These are phyloP conservation scores for Lactarius hengduanensis DNA, from an alignment of 768 basidiomycete species.

Conservation along the genomic window DNA sequence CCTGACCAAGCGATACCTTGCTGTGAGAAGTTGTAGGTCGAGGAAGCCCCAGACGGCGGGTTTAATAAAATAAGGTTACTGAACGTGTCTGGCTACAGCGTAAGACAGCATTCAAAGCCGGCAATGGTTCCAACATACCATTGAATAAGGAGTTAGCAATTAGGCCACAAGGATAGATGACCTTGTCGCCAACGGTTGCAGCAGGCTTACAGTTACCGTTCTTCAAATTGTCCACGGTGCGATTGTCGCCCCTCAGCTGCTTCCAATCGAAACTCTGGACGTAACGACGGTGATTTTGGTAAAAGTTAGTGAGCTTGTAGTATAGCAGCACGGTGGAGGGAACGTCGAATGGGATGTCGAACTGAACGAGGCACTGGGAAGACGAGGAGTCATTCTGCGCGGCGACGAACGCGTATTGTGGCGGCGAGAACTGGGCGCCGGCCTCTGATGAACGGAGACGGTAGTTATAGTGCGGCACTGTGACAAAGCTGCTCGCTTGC, in stretches of 20 bases:
- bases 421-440: conserved; percentile 46
- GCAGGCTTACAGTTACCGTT: conserved; percentile 88
- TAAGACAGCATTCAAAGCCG: not conserved
- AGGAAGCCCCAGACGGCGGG: conserved; percentile 43
- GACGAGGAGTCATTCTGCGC: conserved; percentile 42
- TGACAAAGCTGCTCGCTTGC: conserved; percentile 47
- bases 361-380: conserved; percentile 74
- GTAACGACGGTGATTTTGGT: conserved; percentile 97
- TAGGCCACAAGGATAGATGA: conserved; percentile 92
- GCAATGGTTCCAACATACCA: conserved; percentile 46
- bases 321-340: conserved; percentile 80
- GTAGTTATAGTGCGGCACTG: conserved; percentile 66
- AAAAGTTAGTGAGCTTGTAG: conserved; percentile 96
- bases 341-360: conserved; percentile 79
- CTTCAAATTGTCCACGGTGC: conserved; percentile 49
- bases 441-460: conserved; percentile 62
- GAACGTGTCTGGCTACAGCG: conserved; percentile 66
- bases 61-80: conserved; percentile 59
- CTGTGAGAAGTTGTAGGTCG: conserved; percentile 71
- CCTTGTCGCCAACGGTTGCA: conserved; percentile 47
- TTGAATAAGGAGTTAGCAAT: conserved; percentile 98
- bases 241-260: conserved; percentile 77
- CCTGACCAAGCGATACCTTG: conserved; percentile 94
- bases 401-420: conserved; percentile 73
- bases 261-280: conserved; percentile 85